Evolutionary conservation across 1,284 basidiomycete species (phyloP), one percentile per base, ranked within the genome.

Genomic region (Papiliotrema laurentii): DNA sequence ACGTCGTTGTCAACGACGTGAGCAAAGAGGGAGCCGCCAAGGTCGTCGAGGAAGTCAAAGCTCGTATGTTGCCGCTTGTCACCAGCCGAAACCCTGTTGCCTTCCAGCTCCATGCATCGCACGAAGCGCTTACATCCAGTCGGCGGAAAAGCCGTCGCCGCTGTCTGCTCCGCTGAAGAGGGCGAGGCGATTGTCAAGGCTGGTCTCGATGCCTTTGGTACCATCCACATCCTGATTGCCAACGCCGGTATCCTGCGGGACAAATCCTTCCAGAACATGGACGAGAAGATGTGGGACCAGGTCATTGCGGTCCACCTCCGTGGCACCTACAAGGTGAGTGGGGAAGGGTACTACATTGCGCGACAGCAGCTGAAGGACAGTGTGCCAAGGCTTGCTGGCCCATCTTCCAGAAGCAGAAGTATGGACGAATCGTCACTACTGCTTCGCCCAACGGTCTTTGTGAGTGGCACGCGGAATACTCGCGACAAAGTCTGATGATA

Each of bases 1-100:
- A 97, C 65, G 89, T 99, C 30, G 89, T 98, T 36, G 83, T 98
- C 53, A 99, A 98, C 72, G 96, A 99, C 69, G 86, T 98, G 50
- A 89, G 80, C 67, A 86, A 87, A 67, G 87, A 89, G 63, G 84
- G 82, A 21, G 92, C 92, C 10, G 81, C 83, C 35, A 76, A 81
- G 13, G 93, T 98, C 5, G 91, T 91, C 22, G 81, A 86, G 27
- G 93, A 97, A 73, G 83, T 97, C 60, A 80, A 82, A 58, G 82
- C 85, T 73, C 81, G 88, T 85, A 50, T 50, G 77, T 34, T 9
- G 10, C 3, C 25, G 34, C 19, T 34, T 16, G 13, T 28, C 11
- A 5, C 19, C n/a, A 41, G 43, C 30, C 30, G 24, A 31, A 14
- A 5, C 22, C 16, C n/a, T 34, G 21, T 21, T 33, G 22, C n/a